Base-by-base conservation (phyloP, 2,329 filamentous ascomycete genomes). In the Stemphylium beticola region DNA sequence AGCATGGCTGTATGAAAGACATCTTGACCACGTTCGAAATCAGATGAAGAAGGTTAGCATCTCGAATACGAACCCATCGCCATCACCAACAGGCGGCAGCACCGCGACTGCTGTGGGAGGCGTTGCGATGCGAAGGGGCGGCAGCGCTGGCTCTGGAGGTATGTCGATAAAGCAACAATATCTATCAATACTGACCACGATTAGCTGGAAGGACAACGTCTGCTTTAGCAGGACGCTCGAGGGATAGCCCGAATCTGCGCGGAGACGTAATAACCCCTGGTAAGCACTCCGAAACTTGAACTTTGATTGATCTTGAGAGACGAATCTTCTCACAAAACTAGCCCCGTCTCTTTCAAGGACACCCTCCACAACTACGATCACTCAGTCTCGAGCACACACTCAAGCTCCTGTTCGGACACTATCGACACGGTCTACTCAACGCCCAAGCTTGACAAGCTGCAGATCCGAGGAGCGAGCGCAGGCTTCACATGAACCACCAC, bases 1-100 rank as follows among this genome's bases (percentile, higher is more conserved):
- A 60, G 92, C 92, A 74, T 96, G 92, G 85, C 85, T 98, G 5
- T 96, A 95, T 70, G 93, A 98, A 73, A 84, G 91, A 46, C 92
- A 98, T 77, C 85, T 96, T 24, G 90, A 91, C 0, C 92, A 97
- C 73, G 91, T 98, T 42, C 87, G 91, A 62, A 92, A 90, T 17
- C 92, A 97, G 77, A 92, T 98, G 80, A 87, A 90, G 58, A 95
- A 89, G 71, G 86, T 88, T 38, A 86, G 84, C 2, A 83, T 78
- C 52, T 85, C 85, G 3, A 76, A 80, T 15, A 81, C 82, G 1
- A 81, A 83, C 1, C 86, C 86, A 2, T 85, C 87, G 2, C 53
- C 64, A 41, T 60, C 62, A 24, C 61, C 62, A 9, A 54, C 59
- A n/a, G 58, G 59, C 17, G 64, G 62, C 18, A 84, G 83, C 14